Evolutionary conservation across 2,329 filamentous ascomycete species (phyloP).

Genomic region (Xylariales sp.): DNA sequence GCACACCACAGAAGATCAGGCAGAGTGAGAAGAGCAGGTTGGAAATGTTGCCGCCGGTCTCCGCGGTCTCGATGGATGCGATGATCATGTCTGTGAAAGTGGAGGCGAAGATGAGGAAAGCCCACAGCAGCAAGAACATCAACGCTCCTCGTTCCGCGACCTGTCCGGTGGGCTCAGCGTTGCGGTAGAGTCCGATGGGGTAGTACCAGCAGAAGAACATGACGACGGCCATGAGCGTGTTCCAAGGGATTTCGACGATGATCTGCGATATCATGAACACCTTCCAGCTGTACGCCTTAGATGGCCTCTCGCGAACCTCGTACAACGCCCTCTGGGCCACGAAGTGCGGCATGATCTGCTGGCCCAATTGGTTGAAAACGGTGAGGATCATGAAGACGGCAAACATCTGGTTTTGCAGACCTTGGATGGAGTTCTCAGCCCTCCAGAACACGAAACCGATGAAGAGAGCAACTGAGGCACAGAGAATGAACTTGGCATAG

Average conservation of each 20-base stretch:
- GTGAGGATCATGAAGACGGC: conserved; percentile 79
- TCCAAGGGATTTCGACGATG: conserved; percentile 81
- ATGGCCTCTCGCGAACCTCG: conserved; percentile 79
- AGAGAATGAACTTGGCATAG: conserved; percentile 73
- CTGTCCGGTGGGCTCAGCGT: conserved; percentile 58
- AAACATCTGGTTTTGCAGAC: conserved; percentile 83
- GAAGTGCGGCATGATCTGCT: conserved; percentile 84
- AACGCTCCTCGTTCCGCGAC: conserved; percentile 67
- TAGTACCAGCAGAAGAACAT: conserved; percentile 85
- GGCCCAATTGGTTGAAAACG: conserved; percentile 74
- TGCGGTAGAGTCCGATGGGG: conserved; percentile 71
- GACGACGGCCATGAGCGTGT: conserved; percentile 69
- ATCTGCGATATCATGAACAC: conserved; percentile 82
- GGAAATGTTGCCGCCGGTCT: conserved; percentile 71
- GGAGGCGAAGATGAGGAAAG: conserved; percentile 75
- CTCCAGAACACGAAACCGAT: conserved; percentile 79
- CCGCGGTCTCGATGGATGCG: conserved; percentile 68
- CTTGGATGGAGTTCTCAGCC: conserved; percentile 67
- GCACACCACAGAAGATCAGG: conserved; percentile 71
- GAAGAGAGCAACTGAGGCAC: conserved; percentile 62
- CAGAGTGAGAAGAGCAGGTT: conserved; percentile 70
- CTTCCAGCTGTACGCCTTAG: conserved; percentile 81
- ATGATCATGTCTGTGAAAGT: conserved; percentile 80
- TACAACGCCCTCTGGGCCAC: conserved; percentile 77
- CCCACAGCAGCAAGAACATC: conserved; percentile 72